Evolutionary conservation across 2,329 filamentous ascomycete species (phyloP), one percentile per base, ranked within the genome.

Genomic region (Sporothrix brunneoviolacea): DNA sequence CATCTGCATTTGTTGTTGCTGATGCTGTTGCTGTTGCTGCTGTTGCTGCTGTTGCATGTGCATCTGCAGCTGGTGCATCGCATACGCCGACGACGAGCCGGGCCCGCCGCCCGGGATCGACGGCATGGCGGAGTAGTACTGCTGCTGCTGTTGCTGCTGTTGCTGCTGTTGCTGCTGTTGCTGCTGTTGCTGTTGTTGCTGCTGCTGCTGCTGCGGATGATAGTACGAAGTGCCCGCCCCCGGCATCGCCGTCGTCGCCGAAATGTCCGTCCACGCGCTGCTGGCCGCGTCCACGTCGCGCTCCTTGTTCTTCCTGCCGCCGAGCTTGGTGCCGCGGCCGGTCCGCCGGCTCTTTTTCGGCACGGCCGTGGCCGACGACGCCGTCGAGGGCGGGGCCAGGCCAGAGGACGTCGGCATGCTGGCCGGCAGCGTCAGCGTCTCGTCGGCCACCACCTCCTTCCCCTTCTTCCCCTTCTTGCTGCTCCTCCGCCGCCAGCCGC

Each of bases 181-280:
- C 6, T 22, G 38, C 46, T 49, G 36, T 24, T 48, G 30, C 24
- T 22, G n/a, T 8, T 12, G 27, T 24, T 32, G 40, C 39, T 5
- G 22, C 40, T 37, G 37, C 30, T 39, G 22, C 21, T 37, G 28
- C 22, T 40, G 28, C 18, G 32, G 36, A 2, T 39, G 32, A n/a
- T 38, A 30, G 16, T 48, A 42, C 12, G 16, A 4, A 3, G 30
- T 9, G 24, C 8, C 18, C 21, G 28, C 21, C 15, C 22, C 21
- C 12, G 16, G 35, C 41, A 50, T 41, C 0, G 22, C 42, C 35
- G 51, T 48, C 13, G 51, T 48, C 21, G 61, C 64, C 0, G 70
- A 67, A 12, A 76, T 66, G 56, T 82, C 76, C 1, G 76, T 80
- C 77, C 77, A 80, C 12, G 52, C 58, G 19, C 51, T 58, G 54